A percentile compares a stretch with the other conserved stretches of the same genome.
Evolutionary conservation across 257 asterid species (phyloP).

Genomic region (Verbena officinalis): DNA sequence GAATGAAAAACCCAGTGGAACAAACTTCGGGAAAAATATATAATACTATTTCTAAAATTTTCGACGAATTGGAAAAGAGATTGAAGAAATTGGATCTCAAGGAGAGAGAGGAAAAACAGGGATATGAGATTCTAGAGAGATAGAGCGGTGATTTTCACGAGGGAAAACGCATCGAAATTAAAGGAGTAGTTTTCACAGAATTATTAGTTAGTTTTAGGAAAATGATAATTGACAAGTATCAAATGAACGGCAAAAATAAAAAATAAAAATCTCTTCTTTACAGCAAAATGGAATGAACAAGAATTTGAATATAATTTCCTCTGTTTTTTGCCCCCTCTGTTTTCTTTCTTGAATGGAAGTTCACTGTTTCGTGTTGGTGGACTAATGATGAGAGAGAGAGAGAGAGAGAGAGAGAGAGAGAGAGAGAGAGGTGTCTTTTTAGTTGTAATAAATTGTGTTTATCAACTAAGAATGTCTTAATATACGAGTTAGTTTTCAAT

Average conservation of each 20-base stretch:
- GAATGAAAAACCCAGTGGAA: slow-evolving; percentile 28
- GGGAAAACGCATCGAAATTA: slow-evolving; percentile 36
- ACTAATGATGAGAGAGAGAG: slow-evolving; percentile 20
- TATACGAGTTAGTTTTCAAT: background rate
- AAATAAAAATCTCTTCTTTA: slow-evolving; percentile 16
- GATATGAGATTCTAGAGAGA: slow-evolving; percentile 34
- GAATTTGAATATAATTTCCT: background rate
- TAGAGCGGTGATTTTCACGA: slow-evolving; percentile 51
- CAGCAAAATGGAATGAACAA: slow-evolving; percentile 13
- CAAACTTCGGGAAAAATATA: slow-evolving; percentile 4
- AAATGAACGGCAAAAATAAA: slow-evolving; percentile 27
- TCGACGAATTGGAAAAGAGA: slow-evolving; percentile 22
- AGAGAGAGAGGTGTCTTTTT: background rate
- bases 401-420: slow-evolving; percentile 2
- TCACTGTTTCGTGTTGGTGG: slow-evolving; percentile 32
- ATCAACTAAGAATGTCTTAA: slow-evolving; percentile 10
- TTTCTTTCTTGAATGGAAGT: slow-evolving; percentile 4
- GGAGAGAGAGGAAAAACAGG: slow-evolving; percentile 14
- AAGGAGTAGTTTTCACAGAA: slow-evolving; percentile 44
- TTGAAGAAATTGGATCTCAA: slow-evolving; percentile 35
- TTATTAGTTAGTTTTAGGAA: slow-evolving; percentile 19
- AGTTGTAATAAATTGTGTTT: background rate
- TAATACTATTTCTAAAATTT: background rate
- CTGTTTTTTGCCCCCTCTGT: background rate
- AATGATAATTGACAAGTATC: slow-evolving; percentile 21